phyloP scores from a whole-genome alignment of 305 asterid species.

The Plantago rigida region DNA sequence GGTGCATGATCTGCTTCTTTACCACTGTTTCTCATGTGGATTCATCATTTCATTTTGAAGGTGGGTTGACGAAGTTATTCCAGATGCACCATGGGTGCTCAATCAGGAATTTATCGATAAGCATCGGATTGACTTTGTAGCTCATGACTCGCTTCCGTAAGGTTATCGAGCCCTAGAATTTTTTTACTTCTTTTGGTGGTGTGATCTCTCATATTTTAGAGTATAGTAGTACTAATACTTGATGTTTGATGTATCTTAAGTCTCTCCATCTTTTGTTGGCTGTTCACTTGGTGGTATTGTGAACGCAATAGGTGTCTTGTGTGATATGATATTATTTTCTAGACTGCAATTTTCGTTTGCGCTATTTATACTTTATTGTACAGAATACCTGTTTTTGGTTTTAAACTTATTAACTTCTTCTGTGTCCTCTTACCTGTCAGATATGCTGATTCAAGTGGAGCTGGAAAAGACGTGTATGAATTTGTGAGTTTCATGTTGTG shows the following conservation, averaged over 20 bases:
- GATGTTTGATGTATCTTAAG: neutral
- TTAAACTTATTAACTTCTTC: slow-evolving; percentile 10
- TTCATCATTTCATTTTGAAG: slow-evolving; percentile 31
- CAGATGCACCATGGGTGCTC: slow-evolving; percentile 94
- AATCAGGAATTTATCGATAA: slow-evolving; percentile 79
- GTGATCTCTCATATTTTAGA: too few species aligned
- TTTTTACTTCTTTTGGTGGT: neutral
- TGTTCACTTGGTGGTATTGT: neutral
- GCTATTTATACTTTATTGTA: neutral
- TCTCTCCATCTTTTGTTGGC: neutral
- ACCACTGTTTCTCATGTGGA: neutral
- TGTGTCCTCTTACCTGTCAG: slow-evolving; percentile 30
- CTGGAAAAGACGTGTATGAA: slow-evolving; percentile 64
- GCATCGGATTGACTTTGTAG: slow-evolving; percentile 76
- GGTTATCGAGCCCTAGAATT: slow-evolving; percentile 18
- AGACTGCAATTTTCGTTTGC: neutral
- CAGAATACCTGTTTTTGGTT: neutral
- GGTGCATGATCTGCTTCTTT: too few species aligned
- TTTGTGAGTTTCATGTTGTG: slow-evolving; percentile 41
- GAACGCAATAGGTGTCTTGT: neutral
- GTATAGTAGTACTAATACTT: neutral
- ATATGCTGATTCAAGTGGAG: slow-evolving; percentile 67
- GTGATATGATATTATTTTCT: neutral
- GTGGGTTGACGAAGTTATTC: slow-evolving; percentile 99
- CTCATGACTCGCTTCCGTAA: slow-evolving; percentile 97